Base-by-base conservation (phyloP, 768 basidiomycete genomes). In the Rhodotorula sphaerocarpa region DNA sequence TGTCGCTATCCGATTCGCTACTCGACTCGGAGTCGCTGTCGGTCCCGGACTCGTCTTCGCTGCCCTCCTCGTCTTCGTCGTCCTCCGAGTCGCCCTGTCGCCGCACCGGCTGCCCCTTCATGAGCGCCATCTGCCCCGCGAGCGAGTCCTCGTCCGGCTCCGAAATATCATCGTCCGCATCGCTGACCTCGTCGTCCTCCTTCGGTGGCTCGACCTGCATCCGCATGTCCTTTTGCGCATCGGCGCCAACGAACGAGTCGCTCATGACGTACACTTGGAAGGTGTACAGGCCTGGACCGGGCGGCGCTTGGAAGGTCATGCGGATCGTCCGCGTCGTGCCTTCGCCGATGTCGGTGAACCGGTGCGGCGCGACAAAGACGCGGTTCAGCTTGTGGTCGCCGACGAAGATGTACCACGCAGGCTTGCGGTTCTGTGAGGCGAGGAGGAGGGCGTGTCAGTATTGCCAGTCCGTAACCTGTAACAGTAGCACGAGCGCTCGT, bases 111-210 rank as follows among this genome's bases (percentile, higher is more conserved):
- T 78, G 21, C 62, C 75, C 31, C 54, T 69, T 59, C 89, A 99
- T 90, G 47, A 84, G 84, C 9, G 92, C 91, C 89, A 97, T 93
- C 79, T 99, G 95, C 12, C 95, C 95, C 7, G 91, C 95, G 55
- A 97, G 78, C 30, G 86, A 82, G 75, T 97, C 95, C 75, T 97
- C 95, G 34, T 97, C 95, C 0, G 95, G 95, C 52, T 97, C 95
- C 1, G 91, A 95, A 67, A 97, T 99, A 62, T 95, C 92, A 72
- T 96, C 91, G 41, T 93, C 92, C 27, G 77, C 78, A 33, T 64
- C 71, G 28, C 34, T 46, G 34, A 31, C 60, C 59, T 81, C 78
- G 44, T 85, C 85, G 10, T 84, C 84, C 89, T 92, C 67, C 14
- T 66, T n/a, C n/a, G 27, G 12, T 46, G 25, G 11, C 18, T 11